Evolutionary conservation across 2,329 filamentous ascomycete genomes (phyloP).

Genomic region (Paecilomyces sp.): DNA sequence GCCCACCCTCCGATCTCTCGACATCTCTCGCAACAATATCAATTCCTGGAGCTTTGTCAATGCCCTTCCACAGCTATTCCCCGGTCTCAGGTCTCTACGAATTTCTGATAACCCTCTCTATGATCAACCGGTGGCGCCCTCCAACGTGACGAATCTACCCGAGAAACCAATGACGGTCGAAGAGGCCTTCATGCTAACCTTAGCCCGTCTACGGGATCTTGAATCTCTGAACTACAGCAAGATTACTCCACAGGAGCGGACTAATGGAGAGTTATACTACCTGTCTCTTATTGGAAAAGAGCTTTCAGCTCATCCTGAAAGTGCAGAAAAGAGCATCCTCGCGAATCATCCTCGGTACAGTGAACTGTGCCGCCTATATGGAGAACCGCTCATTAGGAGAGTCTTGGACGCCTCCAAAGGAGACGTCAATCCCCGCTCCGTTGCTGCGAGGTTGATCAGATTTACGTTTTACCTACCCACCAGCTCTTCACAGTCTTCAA

Average conservation of each 20-base stretch:
- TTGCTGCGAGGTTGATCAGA: conserved; percentile 68
- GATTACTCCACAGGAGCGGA: conserved; percentile 66
- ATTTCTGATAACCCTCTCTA: conserved; percentile 84
- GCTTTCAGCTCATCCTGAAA: conserved; percentile 40
- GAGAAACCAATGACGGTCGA: conserved; percentile 50
- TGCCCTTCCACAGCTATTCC: conserved; percentile 58
- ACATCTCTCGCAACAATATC: conserved; percentile 67
- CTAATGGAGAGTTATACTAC: conserved; percentile 91
- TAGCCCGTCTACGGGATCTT: conserved; percentile 65
- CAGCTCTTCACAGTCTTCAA: conserved; percentile 6
- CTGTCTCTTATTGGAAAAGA: conserved; percentile 75
- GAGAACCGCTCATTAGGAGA: conserved; percentile 59
- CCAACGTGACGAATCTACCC: conserved; percentile 31
- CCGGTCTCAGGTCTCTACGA: conserved; percentile 66
- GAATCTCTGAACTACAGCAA: conserved; percentile 52
- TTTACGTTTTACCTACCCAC: conserved; percentile 50
- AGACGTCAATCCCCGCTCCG: conserved; percentile 63
- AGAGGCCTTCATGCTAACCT: conserved; percentile 81
- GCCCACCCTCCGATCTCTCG: conserved; percentile 54
- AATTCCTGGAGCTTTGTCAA: conserved; percentile 69
- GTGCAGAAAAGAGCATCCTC: conserved; percentile 49
- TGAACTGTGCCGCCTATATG: conserved; percentile 69
- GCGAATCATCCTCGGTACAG: conserved; percentile 62
- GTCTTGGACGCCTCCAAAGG: conserved; percentile 30
- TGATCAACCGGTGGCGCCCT: conserved; percentile 36